These are phyloP conservation scores for Jatropha multifida DNA, from an alignment of 441 rosid genomes.

Conservation along the genomic window DNA sequence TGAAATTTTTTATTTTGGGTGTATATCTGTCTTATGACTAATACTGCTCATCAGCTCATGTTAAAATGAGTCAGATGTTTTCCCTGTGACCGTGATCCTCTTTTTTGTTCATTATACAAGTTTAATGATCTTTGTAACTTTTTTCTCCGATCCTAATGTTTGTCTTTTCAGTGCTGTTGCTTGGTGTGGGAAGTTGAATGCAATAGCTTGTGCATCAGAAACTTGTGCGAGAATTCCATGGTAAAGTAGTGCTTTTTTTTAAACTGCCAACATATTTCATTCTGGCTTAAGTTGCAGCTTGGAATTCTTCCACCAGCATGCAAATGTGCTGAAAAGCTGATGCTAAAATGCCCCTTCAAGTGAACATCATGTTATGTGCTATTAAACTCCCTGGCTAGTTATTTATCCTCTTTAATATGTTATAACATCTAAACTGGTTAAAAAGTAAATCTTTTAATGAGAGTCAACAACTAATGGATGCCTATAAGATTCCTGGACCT, in stretches of 20 bases:
- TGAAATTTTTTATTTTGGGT: no score
- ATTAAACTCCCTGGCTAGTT: not conserved
- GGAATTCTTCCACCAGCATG: not conserved
- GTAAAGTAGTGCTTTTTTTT: slow-evolving; percentile 29
- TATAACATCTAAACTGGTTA: not conserved
- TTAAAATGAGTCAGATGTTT: not conserved
- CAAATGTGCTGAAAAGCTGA: not conserved
- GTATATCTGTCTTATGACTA: not conserved
- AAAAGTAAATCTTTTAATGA: not conserved
- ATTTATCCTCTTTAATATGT: not conserved
- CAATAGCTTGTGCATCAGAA: slow-evolving; percentile 97
- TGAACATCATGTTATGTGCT: not conserved
- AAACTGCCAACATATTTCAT: no score
- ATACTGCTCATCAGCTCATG: not conserved
- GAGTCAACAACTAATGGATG: not conserved
- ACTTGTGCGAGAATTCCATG: slow-evolving; percentile 99
- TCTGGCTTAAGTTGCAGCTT: not conserved
- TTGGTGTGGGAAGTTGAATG: slow-evolving; percentile 99
- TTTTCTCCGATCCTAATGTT: not conserved
- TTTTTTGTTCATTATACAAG: not conserved
- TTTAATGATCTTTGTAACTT: not conserved
- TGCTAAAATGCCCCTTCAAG: not conserved
- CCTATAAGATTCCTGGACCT: not conserved
- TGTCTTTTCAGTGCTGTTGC: slow-evolving; percentile 76
- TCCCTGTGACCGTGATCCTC: not conserved